phyloP scores from a whole-genome alignment of 345 rosid genomes.

The Salix dunnii region DNA sequence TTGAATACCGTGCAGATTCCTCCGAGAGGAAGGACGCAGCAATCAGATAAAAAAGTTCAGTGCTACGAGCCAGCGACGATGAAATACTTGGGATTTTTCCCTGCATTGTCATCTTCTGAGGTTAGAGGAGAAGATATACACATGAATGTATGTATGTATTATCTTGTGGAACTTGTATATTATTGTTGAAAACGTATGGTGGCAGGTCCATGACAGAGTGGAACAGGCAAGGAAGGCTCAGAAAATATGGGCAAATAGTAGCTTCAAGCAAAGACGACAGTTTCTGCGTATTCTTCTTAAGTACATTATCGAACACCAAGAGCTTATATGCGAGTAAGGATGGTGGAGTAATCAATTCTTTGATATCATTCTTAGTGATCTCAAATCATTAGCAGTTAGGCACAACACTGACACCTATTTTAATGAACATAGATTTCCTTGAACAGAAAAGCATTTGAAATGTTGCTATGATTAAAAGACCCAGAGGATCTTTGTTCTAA shows the following conservation, averaged over 20 bases:
- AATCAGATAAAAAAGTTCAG: constrained; percentile 77
- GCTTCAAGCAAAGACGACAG: constrained; percentile 91
- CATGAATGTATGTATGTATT: neutral
- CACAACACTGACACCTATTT: neutral
- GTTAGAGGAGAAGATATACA: constrained; percentile 40
- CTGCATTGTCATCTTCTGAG: constrained; percentile 67
- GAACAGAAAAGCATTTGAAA: neutral
- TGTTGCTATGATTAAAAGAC: neutral
- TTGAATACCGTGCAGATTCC: constrained; percentile 55
- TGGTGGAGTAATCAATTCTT: neutral
- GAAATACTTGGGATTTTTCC: constrained; percentile 88
- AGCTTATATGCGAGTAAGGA: constrained; percentile 95
- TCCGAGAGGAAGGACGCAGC: constrained; percentile 84
- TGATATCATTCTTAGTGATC: neutral
- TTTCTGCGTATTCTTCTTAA: constrained; percentile 88
- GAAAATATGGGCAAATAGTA: constrained; percentile 82
- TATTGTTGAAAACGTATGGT: constrained; percentile 6
- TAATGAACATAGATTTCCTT: neutral
- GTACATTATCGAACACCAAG: constrained; percentile 84
- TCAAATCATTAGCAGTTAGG: neutral
- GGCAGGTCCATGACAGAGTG: constrained; percentile 75
- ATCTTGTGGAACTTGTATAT: neutral
- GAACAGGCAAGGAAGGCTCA: constrained; percentile 89
- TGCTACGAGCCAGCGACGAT: constrained; percentile 98
- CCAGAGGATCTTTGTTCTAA: neutral